Evolutionary conservation across 2,329 filamentous ascomycete genomes (phyloP).

Genomic region (Malbranchea zuffiana): DNA sequence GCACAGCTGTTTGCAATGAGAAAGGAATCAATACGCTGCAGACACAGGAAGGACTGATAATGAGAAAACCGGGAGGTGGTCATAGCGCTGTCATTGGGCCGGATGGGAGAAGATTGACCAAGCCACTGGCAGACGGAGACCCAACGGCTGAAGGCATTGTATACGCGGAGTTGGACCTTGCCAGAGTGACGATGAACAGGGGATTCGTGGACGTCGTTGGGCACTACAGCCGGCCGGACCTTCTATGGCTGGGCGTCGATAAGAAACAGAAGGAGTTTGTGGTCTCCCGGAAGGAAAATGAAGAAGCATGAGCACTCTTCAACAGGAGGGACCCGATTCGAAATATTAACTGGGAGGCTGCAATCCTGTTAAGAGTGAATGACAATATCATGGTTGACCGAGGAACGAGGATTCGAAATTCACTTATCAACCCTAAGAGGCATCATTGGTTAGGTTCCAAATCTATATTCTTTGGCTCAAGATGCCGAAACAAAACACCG

Average conservation of each 20-base stretch:
- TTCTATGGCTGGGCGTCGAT: slow-evolving; percentile 38
- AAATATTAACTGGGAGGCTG: no score
- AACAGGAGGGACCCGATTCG: no score
- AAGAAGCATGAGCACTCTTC: not conserved
- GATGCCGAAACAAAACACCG: no score
- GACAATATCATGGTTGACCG: no score
- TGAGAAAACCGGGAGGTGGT: slow-evolving; percentile 35
- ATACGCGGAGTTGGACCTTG: slow-evolving; percentile 40
- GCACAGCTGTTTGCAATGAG: slow-evolving; percentile 38
- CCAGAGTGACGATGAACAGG: slow-evolving; percentile 31
- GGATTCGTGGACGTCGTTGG: slow-evolving; percentile 39
- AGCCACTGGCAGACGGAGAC: slow-evolving; percentile 20
- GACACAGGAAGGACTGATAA: slow-evolving; percentile 33
- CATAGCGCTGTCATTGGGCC: slow-evolving; percentile 41
- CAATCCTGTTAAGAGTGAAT: no score
- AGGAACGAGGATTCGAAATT: no score
- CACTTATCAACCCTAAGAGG: no score
- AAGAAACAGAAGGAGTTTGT: slow-evolving; percentile 1
- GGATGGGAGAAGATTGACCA: slow-evolving; percentile 39
- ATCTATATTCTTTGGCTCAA: no score
- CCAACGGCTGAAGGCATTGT: slow-evolving; percentile 37
- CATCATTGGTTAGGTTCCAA: no score
- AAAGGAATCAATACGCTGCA: slow-evolving; percentile 36
- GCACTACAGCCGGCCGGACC: slow-evolving; percentile 43
- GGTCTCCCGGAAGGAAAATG: not conserved